Evolutionary conservation across 768 basidiomycete genomes (phyloP).

Genomic region (Chalciporus chontae): DNA sequence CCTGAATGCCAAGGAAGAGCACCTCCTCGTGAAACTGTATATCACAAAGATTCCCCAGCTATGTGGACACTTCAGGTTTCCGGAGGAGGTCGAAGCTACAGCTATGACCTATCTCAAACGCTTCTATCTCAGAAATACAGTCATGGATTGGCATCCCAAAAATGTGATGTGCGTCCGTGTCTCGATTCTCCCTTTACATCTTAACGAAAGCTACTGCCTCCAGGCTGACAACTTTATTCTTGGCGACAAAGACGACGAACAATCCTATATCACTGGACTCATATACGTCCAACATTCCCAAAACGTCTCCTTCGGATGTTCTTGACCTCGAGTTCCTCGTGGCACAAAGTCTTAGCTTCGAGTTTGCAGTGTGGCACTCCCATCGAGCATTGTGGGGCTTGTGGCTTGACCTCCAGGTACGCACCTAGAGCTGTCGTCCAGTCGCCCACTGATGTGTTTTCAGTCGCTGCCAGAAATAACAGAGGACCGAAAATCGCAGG

Average conservation of each 20-base stretch:
- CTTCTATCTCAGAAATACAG: slow-evolving; percentile 96
- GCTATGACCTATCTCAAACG: slow-evolving; percentile 90
- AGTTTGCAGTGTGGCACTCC: slow-evolving; percentile 91
- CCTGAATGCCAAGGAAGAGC: slow-evolving; percentile 74
- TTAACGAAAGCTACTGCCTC: neutral
- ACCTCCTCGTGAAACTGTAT: slow-evolving; percentile 85
- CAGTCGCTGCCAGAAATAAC: slow-evolving; percentile 59
- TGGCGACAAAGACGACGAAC: slow-evolving; percentile 98
- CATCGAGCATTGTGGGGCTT: slow-evolving; percentile 87
- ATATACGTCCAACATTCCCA: slow-evolving; percentile 81
- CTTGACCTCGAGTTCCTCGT: slow-evolving; percentile 95
- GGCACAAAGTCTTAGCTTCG: slow-evolving; percentile 90
- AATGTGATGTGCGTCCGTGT: slow-evolving; percentile 82
- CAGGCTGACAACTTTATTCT: slow-evolving; percentile 93
- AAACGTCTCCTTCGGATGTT: slow-evolving; percentile 76
- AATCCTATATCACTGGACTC: slow-evolving; percentile 83
- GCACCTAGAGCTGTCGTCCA: slow-evolving; percentile 10
- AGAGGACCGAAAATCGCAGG: slow-evolving; percentile 44
- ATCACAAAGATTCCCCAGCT: slow-evolving; percentile 80
- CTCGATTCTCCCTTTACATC: neutral
- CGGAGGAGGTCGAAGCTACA: slow-evolving; percentile 91
- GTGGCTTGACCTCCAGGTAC: slow-evolving; percentile 83
- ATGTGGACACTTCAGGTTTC: slow-evolving; percentile 81
- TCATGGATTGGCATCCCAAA: slow-evolving; percentile 99
- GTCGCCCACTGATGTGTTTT: slow-evolving; percentile 8